These are phyloP conservation scores for Penicillium psychrofluorescens DNA, from an alignment of 495 filamentous ascomycete species.

Conservation along the genomic window DNA sequence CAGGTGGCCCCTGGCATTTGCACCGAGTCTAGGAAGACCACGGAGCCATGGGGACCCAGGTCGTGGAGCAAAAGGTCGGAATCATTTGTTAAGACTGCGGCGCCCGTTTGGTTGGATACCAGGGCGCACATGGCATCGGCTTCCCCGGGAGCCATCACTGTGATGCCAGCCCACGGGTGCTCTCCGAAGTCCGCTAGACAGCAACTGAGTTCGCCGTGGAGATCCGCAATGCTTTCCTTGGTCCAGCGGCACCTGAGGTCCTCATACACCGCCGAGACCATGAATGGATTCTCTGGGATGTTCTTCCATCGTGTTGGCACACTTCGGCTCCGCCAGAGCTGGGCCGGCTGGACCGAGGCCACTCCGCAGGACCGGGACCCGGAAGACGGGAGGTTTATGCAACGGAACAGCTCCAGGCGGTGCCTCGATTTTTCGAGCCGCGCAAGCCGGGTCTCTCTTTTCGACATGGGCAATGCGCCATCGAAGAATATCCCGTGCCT, in stretches of 20 bases:
- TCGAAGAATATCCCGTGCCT: slow-evolving; percentile 66
- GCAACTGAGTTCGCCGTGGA: slow-evolving; percentile 2
- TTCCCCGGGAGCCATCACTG: slow-evolving; percentile 58
- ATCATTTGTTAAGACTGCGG: slow-evolving; percentile 57
- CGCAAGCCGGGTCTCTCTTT: slow-evolving; percentile 43
- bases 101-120: slow-evolving; percentile 41
- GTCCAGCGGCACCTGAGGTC: slow-evolving; percentile 39
- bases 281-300: slow-evolving; percentile 53
- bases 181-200: slow-evolving; percentile 3
- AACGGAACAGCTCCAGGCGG: slow-evolving; percentile 28
- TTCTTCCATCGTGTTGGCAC: slow-evolving; percentile 18
- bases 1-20: slow-evolving; percentile 13
- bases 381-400: background rate
- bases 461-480: slow-evolving; percentile 58
- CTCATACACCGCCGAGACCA: slow-evolving; percentile 63
- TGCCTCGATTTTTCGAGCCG: slow-evolving; percentile 43
- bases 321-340: slow-evolving; percentile 18
- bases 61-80: slow-evolving; percentile 70
- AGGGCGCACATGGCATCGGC: slow-evolving; percentile 63
- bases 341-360: slow-evolving; percentile 6
- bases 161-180: slow-evolving; percentile 41
- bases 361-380: slow-evolving; percentile 1
- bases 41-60: slow-evolving; percentile 47
- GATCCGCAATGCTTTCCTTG: slow-evolving; percentile 12
- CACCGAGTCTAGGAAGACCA: slow-evolving; percentile 51